Conservation (phyloP, 257 asterid genomes). For the Nicotiana obtusifolia region DNA sequence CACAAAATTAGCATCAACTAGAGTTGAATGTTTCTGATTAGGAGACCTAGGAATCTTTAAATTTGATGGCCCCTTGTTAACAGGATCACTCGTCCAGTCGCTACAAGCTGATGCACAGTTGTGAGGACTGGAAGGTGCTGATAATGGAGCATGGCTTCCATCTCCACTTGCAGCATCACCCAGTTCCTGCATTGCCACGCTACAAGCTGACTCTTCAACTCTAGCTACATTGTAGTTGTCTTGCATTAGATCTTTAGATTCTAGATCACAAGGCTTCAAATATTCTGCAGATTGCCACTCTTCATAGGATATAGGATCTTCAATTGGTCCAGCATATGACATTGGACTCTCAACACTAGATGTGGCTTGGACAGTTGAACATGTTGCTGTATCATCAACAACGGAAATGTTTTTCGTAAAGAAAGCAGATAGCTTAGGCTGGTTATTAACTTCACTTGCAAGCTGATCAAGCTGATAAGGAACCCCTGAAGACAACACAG, state of each 20-base stretch:
- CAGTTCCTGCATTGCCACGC: constrained; percentile 40
- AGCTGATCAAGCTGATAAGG: constrained; percentile 92
- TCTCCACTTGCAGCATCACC: constrained; percentile 29
- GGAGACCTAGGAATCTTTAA: constrained; percentile 40
- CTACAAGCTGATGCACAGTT: constrained; percentile 32
- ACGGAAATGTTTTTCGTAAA: constrained; percentile 40
- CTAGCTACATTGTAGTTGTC: constrained; percentile 19
- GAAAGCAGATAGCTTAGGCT: constrained; percentile 73
- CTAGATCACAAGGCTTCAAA: constrained; percentile 18
- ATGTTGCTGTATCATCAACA: constrained; percentile 30
- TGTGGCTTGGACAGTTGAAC: constrained; percentile 21
- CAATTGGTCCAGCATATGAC: constrained; percentile 10
- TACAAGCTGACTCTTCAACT: constrained; percentile 38
- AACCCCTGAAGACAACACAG: constrained; percentile 47
- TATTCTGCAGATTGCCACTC: constrained; percentile 36
- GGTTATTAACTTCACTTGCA: constrained; percentile 51
- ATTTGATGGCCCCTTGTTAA: constrained; percentile 32
- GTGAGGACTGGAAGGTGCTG: constrained; percentile 26
- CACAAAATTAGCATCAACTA: constrained; percentile 74
- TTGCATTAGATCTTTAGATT: constrained; percentile 28
- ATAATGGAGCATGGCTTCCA: constrained; percentile 26
- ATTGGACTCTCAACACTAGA: constrained; percentile 29
- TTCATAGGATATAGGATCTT: constrained; percentile 25
- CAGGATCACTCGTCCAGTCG: constrained; percentile 21
- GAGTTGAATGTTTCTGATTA: constrained; percentile 63